Base-by-base conservation (phyloP, 202 grass and related monocot genomes). In the Schoenoplectus tabernaemontani region DNA sequence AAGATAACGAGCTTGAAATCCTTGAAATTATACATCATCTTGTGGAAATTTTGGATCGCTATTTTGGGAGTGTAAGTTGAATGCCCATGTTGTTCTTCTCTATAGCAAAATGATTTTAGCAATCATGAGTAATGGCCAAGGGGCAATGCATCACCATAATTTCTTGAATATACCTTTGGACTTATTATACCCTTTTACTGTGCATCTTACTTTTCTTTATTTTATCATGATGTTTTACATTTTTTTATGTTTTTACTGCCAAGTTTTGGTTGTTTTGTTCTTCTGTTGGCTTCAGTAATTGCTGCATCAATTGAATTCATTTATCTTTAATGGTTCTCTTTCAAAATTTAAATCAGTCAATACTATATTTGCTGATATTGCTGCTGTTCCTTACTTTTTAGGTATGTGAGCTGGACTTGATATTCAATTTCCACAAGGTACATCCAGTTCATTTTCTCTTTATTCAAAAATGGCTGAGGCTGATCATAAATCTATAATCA, bases 341-440 rank as follows among this genome's bases (percentile, higher is more conserved):
- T 44, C 4, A n/a, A 81, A 72, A 56, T 56, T 20, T 44, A 19
- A 68, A n/a, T 68, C 43, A 68, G 39, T 57, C 43, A 22, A 34
- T n/a, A 62, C 44, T 20, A 76, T 78, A 43, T 80, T 12, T 81
- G 2, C 56, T 19, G n/a, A n/a, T n/a, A n/a, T n/a, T n/a, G n/a
- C n/a, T n/a, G n/a, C n/a, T n/a, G n/a, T n/a, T n/a, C n/a, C 16
- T 81, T 26, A 37, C 46, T 57, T 63, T 61, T 51, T 82, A 89
- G 92, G 87, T 94, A 33, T 89, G 92, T 39, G 92, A 94, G 77
- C 82, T 91, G 56, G 92, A 91, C 71, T 86, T 91, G 51, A 91
- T 91, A 65, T 91, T 91, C 89, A 94, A 94, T 82, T 94, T 94
- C 48, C 89, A 94, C 33, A 87, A 91, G 92, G 87, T 89, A 65